Conservation (phyloP, 331 rosid genomes). For the Dryas integrifolia region DNA sequence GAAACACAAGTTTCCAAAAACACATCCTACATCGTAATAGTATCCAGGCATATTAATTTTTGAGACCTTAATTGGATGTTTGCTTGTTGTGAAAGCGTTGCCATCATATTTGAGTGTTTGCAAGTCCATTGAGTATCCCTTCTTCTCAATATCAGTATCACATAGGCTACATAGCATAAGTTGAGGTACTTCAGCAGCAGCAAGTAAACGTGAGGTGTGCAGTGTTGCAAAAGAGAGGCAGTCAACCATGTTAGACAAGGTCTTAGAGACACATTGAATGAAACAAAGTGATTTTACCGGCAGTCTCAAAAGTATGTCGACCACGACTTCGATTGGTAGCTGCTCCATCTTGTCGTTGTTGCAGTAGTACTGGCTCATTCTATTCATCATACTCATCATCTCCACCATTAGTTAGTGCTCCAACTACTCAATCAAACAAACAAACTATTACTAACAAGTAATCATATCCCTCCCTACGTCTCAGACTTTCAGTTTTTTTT, state of each 20-base stretch:
- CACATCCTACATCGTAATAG: not conserved
- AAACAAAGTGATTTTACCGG: not conserved
- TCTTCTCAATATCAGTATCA: not conserved
- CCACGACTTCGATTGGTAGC: not conserved
- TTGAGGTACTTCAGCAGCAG: not conserved
- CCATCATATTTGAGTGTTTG: not conserved
- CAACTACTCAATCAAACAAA: no score
- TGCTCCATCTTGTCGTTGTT: not conserved
- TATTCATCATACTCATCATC: no score
- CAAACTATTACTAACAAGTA: no score
- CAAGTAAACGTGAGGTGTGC: not conserved
- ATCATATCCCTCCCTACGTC: no score
- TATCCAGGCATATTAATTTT: not conserved
- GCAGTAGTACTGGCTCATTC: not conserved
- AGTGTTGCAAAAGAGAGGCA: not conserved
- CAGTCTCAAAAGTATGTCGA: not conserved
- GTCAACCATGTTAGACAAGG: not conserved
- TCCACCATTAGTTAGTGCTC: no score
- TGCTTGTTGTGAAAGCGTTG: no score
- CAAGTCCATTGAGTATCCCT: not conserved
- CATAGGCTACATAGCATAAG: not conserved
- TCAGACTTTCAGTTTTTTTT: no score
- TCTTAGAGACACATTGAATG: not conserved
- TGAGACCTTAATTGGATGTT: not conserved
- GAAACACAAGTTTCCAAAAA: not conserved